These are phyloP conservation scores for Amauroascus niger DNA, from an alignment of 2,329 filamentous ascomycete genomes.

Conservation along the genomic window DNA sequence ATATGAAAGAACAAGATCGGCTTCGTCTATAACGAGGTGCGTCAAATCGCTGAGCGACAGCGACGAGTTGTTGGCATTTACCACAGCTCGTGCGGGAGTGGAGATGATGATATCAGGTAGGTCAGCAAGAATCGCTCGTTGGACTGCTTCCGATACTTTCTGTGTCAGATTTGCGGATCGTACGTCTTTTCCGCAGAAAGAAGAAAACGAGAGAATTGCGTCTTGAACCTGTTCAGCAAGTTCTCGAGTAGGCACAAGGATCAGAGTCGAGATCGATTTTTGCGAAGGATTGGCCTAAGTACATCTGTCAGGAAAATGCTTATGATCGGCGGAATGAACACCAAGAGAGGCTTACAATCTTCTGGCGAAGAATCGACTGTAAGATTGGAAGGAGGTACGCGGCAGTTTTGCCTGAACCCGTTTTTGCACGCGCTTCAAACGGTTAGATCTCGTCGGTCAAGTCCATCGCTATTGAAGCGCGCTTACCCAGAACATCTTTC, in stretches of 20 bases:
- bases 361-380: slow-evolving; percentile 69
- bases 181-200: slow-evolving; percentile 77
- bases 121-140: slow-evolving; percentile 74
- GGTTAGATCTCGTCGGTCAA: neutral
- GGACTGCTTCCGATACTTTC: slow-evolving; percentile 80
- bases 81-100: slow-evolving; percentile 73
- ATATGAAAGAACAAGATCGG: slow-evolving; percentile 85
- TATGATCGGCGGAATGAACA: neutral
- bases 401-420: slow-evolving; percentile 94
- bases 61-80: slow-evolving; percentile 63
- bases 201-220: slow-evolving; percentile 63
- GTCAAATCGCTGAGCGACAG: slow-evolving; percentile 62
- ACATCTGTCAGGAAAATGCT: slow-evolving; percentile 55
- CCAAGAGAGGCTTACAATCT: slow-evolving; percentile 45
- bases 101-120: slow-evolving; percentile 82
- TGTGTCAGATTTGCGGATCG: slow-evolving; percentile 77
- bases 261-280: slow-evolving; percentile 59
- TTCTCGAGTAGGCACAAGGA: slow-evolving; percentile 89
- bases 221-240: slow-evolving; percentile 85
- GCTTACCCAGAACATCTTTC: slow-evolving; percentile 63
- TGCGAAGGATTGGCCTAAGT: slow-evolving; percentile 37
- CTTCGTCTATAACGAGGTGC: slow-evolving; percentile 84
- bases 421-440: slow-evolving; percentile 70
- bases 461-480: neutral
- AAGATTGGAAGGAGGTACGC: slow-evolving; percentile 88